These are phyloP conservation scores for Eimeria sp. DNA, from an alignment of 169 alveolate species.

Conservation along the genomic window DNA sequence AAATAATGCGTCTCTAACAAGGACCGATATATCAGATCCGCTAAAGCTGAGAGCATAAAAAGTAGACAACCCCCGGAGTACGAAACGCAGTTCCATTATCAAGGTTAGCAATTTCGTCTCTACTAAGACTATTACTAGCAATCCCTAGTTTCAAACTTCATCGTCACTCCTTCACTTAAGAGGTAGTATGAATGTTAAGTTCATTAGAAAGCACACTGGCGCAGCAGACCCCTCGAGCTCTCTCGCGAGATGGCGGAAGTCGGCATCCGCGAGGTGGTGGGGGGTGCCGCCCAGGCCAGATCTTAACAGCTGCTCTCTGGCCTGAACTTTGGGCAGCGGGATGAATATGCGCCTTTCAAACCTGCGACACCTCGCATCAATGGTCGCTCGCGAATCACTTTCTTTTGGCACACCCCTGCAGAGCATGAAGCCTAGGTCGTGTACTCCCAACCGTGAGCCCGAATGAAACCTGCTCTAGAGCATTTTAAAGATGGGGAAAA, in stretches of 20 bases:
- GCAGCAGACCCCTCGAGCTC: slow-evolving; percentile 84
- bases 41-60: slow-evolving; percentile 88
- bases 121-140: neutral
- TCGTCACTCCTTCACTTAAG: neutral
- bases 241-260: slow-evolving; percentile 86
- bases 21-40: slow-evolving; percentile 95
- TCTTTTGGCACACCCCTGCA: neutral
- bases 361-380: slow-evolving; percentile 34
- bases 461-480: neutral
- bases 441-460: neutral
- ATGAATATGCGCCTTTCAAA: slow-evolving; percentile 98
- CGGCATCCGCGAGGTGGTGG: slow-evolving; percentile 88
- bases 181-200: neutral
- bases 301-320: slow-evolving; percentile 90
- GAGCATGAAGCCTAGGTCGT: neutral
- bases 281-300: slow-evolving; percentile 91
- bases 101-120: too few species aligned
- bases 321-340: slow-evolving; percentile 98
- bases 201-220: neutral
- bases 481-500: neutral
- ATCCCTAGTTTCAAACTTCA: neutral
- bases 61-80: neutral
- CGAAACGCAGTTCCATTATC: neutral
- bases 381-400: neutral
- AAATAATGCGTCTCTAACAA: slow-evolving; percentile 95